A percentile compares a stretch with the other conserved stretches of the same genome.
These are phyloP conservation scores for Schizopora paradoxa DNA, from an alignment of 1,284 basidiomycete species.

Conservation along the genomic window DNA sequence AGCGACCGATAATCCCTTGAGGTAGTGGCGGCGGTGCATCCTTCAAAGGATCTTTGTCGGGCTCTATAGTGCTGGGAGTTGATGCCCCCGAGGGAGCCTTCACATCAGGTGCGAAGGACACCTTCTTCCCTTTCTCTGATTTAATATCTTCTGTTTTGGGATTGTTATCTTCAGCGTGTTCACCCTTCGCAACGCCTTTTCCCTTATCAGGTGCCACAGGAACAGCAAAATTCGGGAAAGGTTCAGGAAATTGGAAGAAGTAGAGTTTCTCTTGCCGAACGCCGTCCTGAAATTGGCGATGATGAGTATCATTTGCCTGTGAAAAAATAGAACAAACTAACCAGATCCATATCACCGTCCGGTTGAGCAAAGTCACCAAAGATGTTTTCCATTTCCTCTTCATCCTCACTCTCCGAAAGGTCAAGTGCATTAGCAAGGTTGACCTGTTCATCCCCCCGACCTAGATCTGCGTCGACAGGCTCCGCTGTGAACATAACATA, in stretches of 20 bases:
- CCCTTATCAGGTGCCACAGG: constrained; percentile 1
- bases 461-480: constrained; percentile 8
- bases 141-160: constrained; percentile 22
- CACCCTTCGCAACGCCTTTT: constrained; percentile 27
- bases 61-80: constrained; percentile 22
- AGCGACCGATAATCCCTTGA: constrained; percentile 76
- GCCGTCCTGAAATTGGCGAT: constrained; percentile 36
- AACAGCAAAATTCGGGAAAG: constrained; percentile 74
- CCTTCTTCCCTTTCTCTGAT: constrained; percentile 32
- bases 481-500: constrained; percentile 4
- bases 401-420: constrained; percentile 80
- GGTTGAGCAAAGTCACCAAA: constrained; percentile 70
- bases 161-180: constrained; percentile 30
- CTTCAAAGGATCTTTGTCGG: constrained; percentile 28
- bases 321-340: constrained; percentile 23
- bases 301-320: constrained; percentile 1
- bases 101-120: constrained; percentile 58
- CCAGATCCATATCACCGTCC: constrained; percentile 34
- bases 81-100: constrained; percentile 36
- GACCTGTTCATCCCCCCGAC: constrained; percentile 33
- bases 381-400: constrained; percentile 82
- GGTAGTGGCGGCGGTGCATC: constrained; percentile 34
- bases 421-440: constrained; percentile 72
- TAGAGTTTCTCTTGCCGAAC: constrained; percentile 67
- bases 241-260: constrained; percentile 90